These are phyloP conservation scores for Rhytidiadelphus loreus DNA, from an alignment of 225 moss, liverwort and hornwort genomes.

Conservation along the genomic window DNA sequence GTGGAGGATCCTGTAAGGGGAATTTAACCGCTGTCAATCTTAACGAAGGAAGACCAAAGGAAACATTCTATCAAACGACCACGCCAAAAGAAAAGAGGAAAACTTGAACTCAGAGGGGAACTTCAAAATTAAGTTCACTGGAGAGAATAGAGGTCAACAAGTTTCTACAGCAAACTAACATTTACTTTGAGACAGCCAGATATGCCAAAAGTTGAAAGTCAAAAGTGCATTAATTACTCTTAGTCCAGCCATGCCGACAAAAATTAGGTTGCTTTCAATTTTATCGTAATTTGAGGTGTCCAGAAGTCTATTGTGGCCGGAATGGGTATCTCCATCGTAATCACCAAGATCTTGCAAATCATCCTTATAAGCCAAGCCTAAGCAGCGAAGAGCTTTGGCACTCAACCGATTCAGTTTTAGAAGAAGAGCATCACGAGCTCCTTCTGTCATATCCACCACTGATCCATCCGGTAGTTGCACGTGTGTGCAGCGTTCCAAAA, in stretches of 20 bases:
- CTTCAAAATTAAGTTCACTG: neutral
- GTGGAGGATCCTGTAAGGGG: slow-evolving; percentile 70
- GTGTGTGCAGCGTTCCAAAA: slow-evolving; percentile 62
- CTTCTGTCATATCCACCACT: slow-evolving; percentile 62
- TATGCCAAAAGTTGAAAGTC: neutral
- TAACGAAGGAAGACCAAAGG: neutral
- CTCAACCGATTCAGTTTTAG: slow-evolving; percentile 54
- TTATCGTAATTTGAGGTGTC: slow-evolving; percentile 60
- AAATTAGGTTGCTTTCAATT: slow-evolving; percentile 74
- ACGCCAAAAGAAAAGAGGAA: neutral
- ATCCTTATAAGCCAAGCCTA: slow-evolving; percentile 91
- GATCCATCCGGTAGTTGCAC: slow-evolving; percentile 57
- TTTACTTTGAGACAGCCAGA: neutral
- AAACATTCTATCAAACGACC: neutral
- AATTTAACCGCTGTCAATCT: neutral
- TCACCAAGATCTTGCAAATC: slow-evolving; percentile 54
- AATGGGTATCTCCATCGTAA: slow-evolving; percentile 76
- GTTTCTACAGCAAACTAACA: neutral
- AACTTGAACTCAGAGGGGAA: neutral
- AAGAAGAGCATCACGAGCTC: slow-evolving; percentile 38
- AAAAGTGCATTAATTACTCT: slow-evolving; percentile 37
- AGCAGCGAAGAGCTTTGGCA: slow-evolving; percentile 67
- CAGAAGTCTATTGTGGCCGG: slow-evolving; percentile 52
- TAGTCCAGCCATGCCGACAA: slow-evolving; percentile 78
- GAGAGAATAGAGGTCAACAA: neutral